Evolutionary conservation across 108 stramenopile species (phyloP).

Genomic region (Nannochloropsis oceanica): DNA sequence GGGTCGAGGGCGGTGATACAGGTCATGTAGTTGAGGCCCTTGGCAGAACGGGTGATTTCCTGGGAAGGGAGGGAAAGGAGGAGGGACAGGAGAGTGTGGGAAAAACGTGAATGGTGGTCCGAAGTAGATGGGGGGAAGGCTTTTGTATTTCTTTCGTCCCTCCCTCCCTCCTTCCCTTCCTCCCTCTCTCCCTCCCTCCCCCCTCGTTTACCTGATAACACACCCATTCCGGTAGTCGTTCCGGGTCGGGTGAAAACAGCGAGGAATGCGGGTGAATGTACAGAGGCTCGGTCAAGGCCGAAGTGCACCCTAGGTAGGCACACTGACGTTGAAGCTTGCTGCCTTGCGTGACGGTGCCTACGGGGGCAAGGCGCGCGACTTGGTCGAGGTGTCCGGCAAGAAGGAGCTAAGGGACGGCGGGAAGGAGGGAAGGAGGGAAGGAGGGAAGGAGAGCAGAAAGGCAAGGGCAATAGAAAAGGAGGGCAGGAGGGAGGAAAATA

Average conservation of each 20-base stretch:
- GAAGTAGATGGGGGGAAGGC: too few relatives aligned
- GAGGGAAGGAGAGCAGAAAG: background rate
- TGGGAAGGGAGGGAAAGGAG: background rate
- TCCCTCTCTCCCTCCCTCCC: background rate
- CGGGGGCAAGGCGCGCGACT: conserved; percentile 22
- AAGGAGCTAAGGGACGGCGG: background rate
- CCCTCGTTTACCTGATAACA: conserved; percentile 8
- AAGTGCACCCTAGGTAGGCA: conserved; percentile 26
- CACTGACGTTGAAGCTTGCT: conserved; percentile 2
- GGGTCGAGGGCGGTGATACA: conserved; percentile 29
- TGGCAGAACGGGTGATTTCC: conserved; percentile 11
- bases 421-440: background rate
- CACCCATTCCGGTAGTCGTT: conserved; percentile 17
- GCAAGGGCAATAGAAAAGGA: background rate
- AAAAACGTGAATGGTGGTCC: too few relatives aligned
- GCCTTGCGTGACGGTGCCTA: conserved; percentile 20
- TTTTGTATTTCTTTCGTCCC: background rate
- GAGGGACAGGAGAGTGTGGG: background rate
- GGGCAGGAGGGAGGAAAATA: background rate
- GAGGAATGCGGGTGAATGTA: conserved; percentile 22
- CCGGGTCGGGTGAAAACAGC: conserved; percentile 13
- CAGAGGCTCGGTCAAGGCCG: conserved; percentile 23
- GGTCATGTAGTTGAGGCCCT: conserved; percentile 13
- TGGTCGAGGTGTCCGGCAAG: conserved; percentile 17
- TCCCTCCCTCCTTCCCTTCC: background rate